Base-by-base conservation (phyloP, 495 filamentous ascomycete species). In the Aspergillus funiculosus region DNA sequence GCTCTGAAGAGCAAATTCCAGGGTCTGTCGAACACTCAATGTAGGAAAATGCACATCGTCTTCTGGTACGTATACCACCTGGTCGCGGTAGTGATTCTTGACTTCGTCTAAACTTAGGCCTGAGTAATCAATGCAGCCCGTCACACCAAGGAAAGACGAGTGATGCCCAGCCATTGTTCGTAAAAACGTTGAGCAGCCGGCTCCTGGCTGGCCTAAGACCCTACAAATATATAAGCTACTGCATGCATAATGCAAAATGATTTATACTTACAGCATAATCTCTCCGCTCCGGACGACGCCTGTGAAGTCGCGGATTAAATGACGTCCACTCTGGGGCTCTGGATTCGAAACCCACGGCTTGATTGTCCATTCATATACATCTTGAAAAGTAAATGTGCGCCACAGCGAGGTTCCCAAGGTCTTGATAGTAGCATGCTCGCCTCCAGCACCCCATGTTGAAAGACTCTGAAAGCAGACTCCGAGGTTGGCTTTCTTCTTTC, bases 171-270 rank as follows among this genome's bases (percentile, higher is more conserved):
- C 79, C 47, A 95, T 81, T 14, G 82, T 80, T 57, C 90, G 90
- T 13, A 95, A 69, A 53, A 95, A 90, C 0, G 88, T 91, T 0
- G 89, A 89, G 61, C 89, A 95, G 25, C 89, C 89, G 6, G 82
- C 81, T 3, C 89, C 90, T 1, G 89, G 89, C 39, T 85, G 76
- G 15, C 90, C 89, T 10, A 95, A 69, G 10, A 95, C 89, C 5
- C 61, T 64, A 39, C 25, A 39, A 28, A 28, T n/a, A 1, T 15
- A 18, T 44, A 9, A 29, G 14, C 14, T 22, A 21, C 17, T 28
- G n/a, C n/a, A n/a, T n/a, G n/a, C n/a, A n/a, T n/a, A n/a, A n/a
- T 43, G 7, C 21, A 18, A 5, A 6, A 32, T n/a, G 25, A 5
- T 18, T 15, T 39, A n/a, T 35, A 62, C 60, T 58, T 56, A 66